phyloP scores from a whole-genome alignment of 345 rosid genomes.

The Hibiscus tridactylites region DNA sequence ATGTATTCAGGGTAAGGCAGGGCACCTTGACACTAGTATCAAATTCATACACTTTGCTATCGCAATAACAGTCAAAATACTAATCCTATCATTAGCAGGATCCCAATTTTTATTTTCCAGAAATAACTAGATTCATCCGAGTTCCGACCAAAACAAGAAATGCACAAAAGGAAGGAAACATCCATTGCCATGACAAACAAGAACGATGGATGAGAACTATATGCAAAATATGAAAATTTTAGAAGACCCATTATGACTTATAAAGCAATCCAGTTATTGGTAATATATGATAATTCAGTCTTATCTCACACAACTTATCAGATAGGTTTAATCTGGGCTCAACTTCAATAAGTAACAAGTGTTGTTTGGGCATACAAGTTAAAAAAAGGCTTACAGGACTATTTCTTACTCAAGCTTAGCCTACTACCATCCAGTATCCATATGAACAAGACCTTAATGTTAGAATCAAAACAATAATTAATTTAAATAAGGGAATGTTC shows the following conservation, averaged over 20 bases:
- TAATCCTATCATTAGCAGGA: neutral
- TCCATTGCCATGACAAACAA: neutral
- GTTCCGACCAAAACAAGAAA: neutral
- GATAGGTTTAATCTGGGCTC: neutral
- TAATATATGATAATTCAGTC: neutral
- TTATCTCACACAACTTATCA: neutral
- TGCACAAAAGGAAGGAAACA: neutral
- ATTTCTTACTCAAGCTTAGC: no score
- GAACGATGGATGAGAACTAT: neutral
- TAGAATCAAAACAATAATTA: neutral
- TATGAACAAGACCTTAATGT: neutral
- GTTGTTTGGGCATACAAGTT: no score
- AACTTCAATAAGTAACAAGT: neutral
- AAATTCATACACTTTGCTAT: neutral
- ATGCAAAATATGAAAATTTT: neutral
- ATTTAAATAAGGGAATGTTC: conserved; percentile 10
- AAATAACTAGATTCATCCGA: neutral
- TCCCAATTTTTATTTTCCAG: neutral
- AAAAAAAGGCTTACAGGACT: neutral
- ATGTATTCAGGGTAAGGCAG: neutral
- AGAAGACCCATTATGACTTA: neutral
- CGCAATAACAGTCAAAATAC: neutral
- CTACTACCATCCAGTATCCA: neutral
- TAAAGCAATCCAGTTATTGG: neutral
- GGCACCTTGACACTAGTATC: neutral